Base-by-base conservation (phyloP, 306 rosid species). In the Gleditsia sinensis region DNA sequence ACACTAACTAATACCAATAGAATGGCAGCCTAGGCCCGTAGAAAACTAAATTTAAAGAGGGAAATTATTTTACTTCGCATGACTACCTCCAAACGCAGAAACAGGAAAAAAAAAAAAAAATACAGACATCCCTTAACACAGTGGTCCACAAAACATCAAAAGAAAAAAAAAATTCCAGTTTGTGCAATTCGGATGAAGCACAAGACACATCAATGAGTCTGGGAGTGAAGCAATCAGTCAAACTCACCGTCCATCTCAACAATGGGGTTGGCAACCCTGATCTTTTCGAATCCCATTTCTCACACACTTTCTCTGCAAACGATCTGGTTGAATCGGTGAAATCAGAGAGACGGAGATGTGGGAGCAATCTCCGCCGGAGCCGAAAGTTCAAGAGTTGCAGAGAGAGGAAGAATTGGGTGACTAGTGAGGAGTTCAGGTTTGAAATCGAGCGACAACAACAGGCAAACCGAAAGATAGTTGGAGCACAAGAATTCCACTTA, bases 171-270 rank as follows among this genome's bases (percentile, higher is more conserved):
- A n/a, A n/a, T n/a, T 80, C 56, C 0, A 48, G 25, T 61, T 30
- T 1, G 12, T 68, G 43, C 33, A 61, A 67, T 9, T 56, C 5
- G 36, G 39, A 6, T 42, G 42, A 50, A 7, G 16, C 34, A n/a
- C 4, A 0, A 58, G 24, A 32, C 12, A 32, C 21, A 59, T 59
- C 74, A 21, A 27, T 9, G 28, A 4, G 24, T 50, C 3, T 2
- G 30, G 23, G 8, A 16, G 16, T 25, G 37, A 48, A 37, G 19
- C 27, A 32, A 50, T 13, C 62, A n/a, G n/a, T 62, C 7, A 71
- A 67, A 66, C 89, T 21, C 36, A 94, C 99, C 97, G 79, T 94
- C 99, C 99, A 94, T 90, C 92, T 94, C 99, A 36, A 91, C 99
- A 92, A 94, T 90, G 88, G 99, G 97, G 67, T 92, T 94, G 64